phyloP scores from a whole-genome alignment of 164 flowering plant species.

The Macadamia tetraphylla region DNA sequence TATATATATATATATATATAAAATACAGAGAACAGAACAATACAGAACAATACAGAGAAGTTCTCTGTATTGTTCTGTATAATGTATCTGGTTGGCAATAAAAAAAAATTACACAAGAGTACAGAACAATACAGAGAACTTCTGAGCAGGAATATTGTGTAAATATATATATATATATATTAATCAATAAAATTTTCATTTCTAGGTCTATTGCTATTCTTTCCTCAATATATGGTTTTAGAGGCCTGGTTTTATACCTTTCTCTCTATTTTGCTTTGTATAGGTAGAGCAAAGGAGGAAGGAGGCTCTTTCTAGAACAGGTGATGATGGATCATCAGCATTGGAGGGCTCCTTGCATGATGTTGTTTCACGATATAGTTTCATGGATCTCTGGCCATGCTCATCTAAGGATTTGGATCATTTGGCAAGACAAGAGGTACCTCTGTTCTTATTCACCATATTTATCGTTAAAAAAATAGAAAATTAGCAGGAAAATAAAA shows the following conservation, averaged over 20 bases:
- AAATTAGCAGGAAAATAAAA: not conserved
- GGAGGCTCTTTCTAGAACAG: conserved; percentile 72
- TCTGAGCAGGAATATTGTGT: no score
- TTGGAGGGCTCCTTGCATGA: conserved; percentile 78
- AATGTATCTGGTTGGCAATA: no score
- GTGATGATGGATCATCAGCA: conserved; percentile 57
- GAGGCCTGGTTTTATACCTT: not conserved
- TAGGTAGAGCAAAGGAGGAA: conserved; percentile 95
- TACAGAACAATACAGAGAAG: no score
- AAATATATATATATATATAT: no score
- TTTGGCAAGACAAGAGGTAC: conserved; percentile 79
- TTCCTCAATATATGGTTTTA: not conserved
- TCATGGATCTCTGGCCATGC: conserved; percentile 97
- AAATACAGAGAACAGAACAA: no score
- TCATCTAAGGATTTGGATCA: conserved; percentile 84
- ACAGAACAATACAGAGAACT: no score
- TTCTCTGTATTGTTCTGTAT: no score
- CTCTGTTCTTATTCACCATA: not conserved
- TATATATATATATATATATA: no score
- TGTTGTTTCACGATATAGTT: conserved; percentile 82
- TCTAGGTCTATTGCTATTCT: no score
- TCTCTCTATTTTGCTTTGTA: not conserved
- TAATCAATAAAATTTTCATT: no score
- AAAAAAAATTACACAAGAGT: no score
- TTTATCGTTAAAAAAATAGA: not conserved